Base-by-base conservation (phyloP, 306 rosid species). In the Neltuma alba region DNA sequence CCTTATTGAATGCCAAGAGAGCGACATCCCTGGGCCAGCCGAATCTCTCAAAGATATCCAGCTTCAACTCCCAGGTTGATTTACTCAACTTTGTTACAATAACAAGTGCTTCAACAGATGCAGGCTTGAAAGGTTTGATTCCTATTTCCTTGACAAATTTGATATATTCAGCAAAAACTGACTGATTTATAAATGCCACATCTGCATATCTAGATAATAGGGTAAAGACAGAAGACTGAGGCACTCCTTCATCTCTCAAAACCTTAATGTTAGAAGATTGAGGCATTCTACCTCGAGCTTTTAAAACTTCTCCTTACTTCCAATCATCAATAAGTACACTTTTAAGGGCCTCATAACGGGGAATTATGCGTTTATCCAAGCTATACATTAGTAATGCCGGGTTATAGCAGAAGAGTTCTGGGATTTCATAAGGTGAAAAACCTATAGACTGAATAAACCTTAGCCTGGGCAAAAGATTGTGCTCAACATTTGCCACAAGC, bases 401-500 rank as follows among this genome's bases (percentile, higher is more conserved):
- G 48, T 15, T 38, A 1, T 1, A 0, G 28, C 8, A 0, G 12
- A 85, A 1, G 30, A 80, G 23, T 44, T 52, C 58, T 9, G 71
- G 74, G 61, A 84, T 62, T 60, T 82, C 83, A 11, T 54, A 21
- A 44, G 54, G n/a, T 7, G 85, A 79, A 82, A 80, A n/a, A 31
- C 87, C 88, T 20, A 76, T 55, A 37, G 88, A 76, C 14, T 41
- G 80, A 4, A 82, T 54, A 60, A 79, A 84, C 63, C 71, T 58
- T n/a, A 87, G 50, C 71, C 80, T 84, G 47, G 88, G 90, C 47
- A 78, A 38, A 52, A 85, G 77, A 62, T 67, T 79, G 5, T 38
- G 71, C 71, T 87, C 78, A 16, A 87, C 63, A n/a, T 85, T 70
- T 3, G 72, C 25, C 7, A n/a, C 14, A 74, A 87, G 85, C 44